These are phyloP conservation scores for Medicago ruthenica DNA, from an alignment of 306 rosid genomes.

Conservation along the genomic window DNA sequence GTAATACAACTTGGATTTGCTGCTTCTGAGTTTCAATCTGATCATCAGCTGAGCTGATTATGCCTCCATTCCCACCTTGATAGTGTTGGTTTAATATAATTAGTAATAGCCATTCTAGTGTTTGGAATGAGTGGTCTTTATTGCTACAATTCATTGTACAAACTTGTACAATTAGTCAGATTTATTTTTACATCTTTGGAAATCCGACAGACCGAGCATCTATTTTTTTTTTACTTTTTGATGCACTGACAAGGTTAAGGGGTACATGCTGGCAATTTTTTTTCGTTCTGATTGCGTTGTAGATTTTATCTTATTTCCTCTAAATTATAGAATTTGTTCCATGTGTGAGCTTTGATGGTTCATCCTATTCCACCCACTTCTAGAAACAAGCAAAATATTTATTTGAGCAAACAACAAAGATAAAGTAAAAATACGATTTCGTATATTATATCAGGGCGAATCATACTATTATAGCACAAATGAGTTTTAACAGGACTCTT, in stretches of 20 bases:
- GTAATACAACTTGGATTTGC: slow-evolving; percentile 30
- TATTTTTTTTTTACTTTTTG: not conserved
- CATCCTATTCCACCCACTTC: too few relatives aligned
- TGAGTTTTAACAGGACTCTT: too few relatives aligned
- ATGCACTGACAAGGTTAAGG: not conserved
- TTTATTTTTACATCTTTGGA: not conserved
- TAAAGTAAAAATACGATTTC: too few relatives aligned
- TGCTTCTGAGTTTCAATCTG: not conserved
- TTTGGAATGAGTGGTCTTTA: not conserved
- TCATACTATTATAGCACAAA: too few relatives aligned
- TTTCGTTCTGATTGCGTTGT: not conserved
- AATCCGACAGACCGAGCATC: not conserved
- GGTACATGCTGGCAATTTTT: not conserved
- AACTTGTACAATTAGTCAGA: not conserved
- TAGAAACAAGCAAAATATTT: too few relatives aligned
- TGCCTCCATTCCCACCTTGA: not conserved
- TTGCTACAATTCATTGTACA: not conserved
- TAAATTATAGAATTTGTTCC: not conserved
- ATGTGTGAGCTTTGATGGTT: too few relatives aligned
- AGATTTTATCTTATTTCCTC: not conserved
- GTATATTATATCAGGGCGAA: too few relatives aligned
- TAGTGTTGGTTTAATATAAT: not conserved
- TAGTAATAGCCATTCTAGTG: not conserved
- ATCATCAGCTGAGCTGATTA: not conserved
- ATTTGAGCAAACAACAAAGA: too few relatives aligned